Evolutionary conservation across 225 moss, liverwort and hornwort genomes (phyloP).

Genomic region (Pleurozium schreberi): DNA sequence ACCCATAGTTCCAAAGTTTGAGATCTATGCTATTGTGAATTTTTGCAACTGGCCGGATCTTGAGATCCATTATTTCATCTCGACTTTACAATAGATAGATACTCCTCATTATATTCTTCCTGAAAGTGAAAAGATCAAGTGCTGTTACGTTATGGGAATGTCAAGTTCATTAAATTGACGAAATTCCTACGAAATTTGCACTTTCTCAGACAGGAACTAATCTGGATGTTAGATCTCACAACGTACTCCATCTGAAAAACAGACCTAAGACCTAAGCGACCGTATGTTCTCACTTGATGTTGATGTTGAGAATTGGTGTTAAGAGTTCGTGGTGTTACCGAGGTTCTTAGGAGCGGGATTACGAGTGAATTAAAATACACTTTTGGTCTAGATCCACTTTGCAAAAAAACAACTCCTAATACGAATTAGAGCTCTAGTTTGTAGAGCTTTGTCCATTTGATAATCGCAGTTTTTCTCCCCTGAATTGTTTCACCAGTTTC

Average conservation of each 20-base stretch:
- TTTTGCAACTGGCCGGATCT: background rate
- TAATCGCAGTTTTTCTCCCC: too few relatives aligned
- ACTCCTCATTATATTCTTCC: background rate
- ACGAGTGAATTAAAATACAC: background rate
- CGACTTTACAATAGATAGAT: background rate
- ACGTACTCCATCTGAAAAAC: background rate
- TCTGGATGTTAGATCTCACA: too few relatives aligned
- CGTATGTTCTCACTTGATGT: background rate
- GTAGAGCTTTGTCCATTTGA: background rate
- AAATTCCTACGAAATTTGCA: background rate
- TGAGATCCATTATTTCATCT: background rate
- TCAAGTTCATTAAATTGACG: background rate
- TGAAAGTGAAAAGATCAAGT: background rate
- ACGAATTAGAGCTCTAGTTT: too few relatives aligned
- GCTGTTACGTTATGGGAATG: background rate
- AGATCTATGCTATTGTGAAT: background rate
- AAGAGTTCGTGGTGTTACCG: background rate
- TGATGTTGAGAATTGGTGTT: background rate
- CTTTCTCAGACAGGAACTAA: background rate
- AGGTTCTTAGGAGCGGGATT: background rate
- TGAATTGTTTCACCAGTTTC: background rate
- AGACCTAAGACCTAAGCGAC: too few relatives aligned
- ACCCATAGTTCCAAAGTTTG: background rate
- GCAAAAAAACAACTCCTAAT: too few relatives aligned
- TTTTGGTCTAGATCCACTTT: background rate